Base-by-base conservation (phyloP, 768 basidiomycete genomes). In the Hemileccinum impolitum region DNA sequence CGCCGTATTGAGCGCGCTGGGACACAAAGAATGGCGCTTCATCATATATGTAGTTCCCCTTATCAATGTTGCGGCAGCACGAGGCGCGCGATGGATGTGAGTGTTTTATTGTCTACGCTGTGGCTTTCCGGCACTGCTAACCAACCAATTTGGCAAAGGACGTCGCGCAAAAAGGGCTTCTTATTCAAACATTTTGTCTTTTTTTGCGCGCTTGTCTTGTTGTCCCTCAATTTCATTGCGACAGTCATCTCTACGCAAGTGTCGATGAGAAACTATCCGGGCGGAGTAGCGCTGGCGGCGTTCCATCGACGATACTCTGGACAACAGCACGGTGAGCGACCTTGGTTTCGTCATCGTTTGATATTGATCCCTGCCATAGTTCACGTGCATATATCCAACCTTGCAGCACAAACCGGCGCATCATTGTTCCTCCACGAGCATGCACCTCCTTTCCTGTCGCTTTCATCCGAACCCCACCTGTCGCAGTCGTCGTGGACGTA, bases 11-110 rank as follows among this genome's bases (percentile, higher is more conserved):
- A 94, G 92, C 62, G 72, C 63, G 26, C 72, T 97, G 1, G 85
- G 80, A 0, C 96, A 99, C 70, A 99, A 99, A 65, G 96, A 99
- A 69, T 99, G 96, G 96, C 80, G 96, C 7, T 99, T 99, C 68
- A 74, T 98, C 48, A 77, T 92, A 8, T 98, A 98, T 61, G 77
- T 83, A 15, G 79, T 97, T 0, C 94, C 94, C 0, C 62, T 81
- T 2, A 72, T 92, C 66, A 95, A 96, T 57, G 66, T 94, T 3
- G 80, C 85, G 2, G 92, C 89, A 2, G 85, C 93, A 0, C 66
- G 82, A 14, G 85, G 82, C 3, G 73, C 81, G 2, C 63, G 71
- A 5, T 78, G 75, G 65, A 63, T 94, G 89, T 94, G 68, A 54
- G 87, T 68, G 26, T 28, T 28, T 28, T 9, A 28, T 7, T 14